Conservation (phyloP, 805 yeast genomes). For the Saturnispora zaruensis region DNA sequence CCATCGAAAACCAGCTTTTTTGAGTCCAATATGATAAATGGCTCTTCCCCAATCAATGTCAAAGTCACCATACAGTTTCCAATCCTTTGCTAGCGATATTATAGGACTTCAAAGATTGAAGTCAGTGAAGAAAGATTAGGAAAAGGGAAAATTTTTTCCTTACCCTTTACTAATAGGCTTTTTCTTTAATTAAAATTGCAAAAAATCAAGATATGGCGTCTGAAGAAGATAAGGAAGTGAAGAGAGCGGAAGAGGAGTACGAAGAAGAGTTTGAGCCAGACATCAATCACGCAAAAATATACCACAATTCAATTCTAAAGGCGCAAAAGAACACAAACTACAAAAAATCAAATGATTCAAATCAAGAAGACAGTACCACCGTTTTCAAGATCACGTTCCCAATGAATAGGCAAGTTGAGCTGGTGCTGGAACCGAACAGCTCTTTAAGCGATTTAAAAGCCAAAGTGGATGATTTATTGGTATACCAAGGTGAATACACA, state of each 20-base stretch:
- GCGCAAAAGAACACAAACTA: not conserved
- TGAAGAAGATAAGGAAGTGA: not conserved
- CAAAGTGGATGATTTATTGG: constrained; percentile 1
- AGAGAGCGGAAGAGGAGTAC: not conserved
- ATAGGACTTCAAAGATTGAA: not conserved
- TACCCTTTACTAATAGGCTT: not conserved
- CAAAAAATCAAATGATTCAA: not conserved
- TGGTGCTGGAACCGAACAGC: not conserved
- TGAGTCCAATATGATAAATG: not conserved
- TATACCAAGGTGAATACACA: not conserved
- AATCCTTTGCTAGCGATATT: not conserved
- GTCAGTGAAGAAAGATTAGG: not conserved
- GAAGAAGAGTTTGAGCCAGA: not conserved
- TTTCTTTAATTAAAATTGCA: not conserved
- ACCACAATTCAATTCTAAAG: constrained; percentile 1
- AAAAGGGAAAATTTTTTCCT: not conserved
- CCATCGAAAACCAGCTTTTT: not conserved
- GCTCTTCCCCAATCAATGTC: not conserved
- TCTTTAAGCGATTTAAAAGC: not conserved
- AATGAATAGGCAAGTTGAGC: not conserved
- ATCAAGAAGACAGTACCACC: not conserved
- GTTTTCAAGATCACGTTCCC: constrained; percentile 3
- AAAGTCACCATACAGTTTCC: not conserved
- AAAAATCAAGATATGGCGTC: not conserved
- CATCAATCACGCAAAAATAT: constrained; percentile 1